Conservation (phyloP, 2,329 filamentous ascomycete genomes). For the Falciphora oryzae region DNA sequence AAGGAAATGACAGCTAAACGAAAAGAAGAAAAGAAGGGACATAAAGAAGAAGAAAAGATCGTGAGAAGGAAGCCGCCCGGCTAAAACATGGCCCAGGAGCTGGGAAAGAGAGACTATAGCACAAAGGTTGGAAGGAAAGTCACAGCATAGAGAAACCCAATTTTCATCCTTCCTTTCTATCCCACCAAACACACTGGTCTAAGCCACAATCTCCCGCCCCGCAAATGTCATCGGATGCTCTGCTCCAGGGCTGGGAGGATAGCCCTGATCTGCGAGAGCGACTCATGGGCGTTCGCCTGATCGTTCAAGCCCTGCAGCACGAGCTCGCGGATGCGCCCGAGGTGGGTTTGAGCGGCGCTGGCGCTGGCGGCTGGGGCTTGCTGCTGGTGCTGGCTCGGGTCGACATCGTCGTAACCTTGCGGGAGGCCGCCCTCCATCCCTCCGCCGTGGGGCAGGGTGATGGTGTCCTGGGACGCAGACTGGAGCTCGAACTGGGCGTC, state of each 20-base stretch:
- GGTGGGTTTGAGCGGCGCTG: background rate
- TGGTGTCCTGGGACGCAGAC: background rate
- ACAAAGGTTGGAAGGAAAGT: background rate
- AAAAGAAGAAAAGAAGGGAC: background rate
- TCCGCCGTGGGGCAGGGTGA: background rate
- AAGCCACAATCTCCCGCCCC: background rate
- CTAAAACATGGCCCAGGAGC: background rate
- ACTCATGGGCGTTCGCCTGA: background rate
- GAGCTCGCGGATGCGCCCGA: background rate
- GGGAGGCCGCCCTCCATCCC: too few species aligned
- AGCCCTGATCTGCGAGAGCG: background rate
- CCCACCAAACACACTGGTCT: background rate
- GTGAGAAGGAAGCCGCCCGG: background rate
- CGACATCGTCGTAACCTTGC: background rate
- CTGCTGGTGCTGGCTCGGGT: background rate
- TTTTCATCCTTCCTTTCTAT: background rate
- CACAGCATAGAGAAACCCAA: background rate
- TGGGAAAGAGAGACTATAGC: background rate
- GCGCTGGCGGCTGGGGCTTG: background rate
- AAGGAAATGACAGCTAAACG: background rate
- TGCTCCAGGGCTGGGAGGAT: background rate
- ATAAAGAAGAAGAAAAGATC: background rate
- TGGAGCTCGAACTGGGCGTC: background rate
- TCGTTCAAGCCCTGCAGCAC: background rate
- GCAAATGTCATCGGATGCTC: background rate